A percentile compares a stretch with the other conserved stretches of the same genome.
Conservation (phyloP, 169 alveolate genomes). For the Cryptosporidium baileyi region DNA sequence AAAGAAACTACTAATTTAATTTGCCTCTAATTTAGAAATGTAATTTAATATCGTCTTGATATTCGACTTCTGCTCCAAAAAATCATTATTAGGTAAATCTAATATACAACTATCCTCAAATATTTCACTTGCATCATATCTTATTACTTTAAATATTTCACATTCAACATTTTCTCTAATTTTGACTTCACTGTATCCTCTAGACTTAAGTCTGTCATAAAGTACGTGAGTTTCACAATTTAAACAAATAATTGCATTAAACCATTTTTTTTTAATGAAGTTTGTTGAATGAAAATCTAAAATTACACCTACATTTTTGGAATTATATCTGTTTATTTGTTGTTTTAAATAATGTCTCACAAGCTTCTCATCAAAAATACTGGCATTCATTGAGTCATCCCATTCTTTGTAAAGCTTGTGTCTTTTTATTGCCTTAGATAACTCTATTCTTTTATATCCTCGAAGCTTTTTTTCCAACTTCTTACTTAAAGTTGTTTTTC, state of each 20-base stretch:
- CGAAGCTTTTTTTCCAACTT: conserved; percentile 71
- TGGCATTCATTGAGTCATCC: conserved; percentile 78
- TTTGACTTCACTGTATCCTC: conserved; percentile 76
- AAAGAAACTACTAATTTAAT: not conserved
- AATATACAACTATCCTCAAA: conserved; percentile 70
- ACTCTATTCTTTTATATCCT: conserved; percentile 73
- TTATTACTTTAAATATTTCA: conserved; percentile 79
- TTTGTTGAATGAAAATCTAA: conserved; percentile 78
- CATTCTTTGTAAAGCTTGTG: conserved; percentile 76
- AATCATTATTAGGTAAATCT: conserved; percentile 72
- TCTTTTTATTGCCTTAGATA: conserved; percentile 75
- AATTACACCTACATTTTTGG: conserved; percentile 72
- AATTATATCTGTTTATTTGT: conserved; percentile 39
- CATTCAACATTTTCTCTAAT: conserved; percentile 79
- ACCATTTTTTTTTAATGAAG: conserved; percentile 76
- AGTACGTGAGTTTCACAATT: conserved; percentile 75
- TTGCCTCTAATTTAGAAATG: not conserved
- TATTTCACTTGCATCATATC: conserved; percentile 73
- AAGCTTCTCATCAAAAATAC: conserved; percentile 79
- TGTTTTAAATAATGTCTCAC: conserved; percentile 74
- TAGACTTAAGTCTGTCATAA: conserved; percentile 76
- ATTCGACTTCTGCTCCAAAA: conserved; percentile 75
- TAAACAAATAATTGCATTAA: conserved; percentile 75
- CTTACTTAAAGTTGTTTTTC: conserved; percentile 77
- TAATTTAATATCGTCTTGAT: conserved; percentile 67